phyloP scores from a whole-genome alignment of 805 yeast genomes.

The Barnettozyma wickerhamii region DNA sequence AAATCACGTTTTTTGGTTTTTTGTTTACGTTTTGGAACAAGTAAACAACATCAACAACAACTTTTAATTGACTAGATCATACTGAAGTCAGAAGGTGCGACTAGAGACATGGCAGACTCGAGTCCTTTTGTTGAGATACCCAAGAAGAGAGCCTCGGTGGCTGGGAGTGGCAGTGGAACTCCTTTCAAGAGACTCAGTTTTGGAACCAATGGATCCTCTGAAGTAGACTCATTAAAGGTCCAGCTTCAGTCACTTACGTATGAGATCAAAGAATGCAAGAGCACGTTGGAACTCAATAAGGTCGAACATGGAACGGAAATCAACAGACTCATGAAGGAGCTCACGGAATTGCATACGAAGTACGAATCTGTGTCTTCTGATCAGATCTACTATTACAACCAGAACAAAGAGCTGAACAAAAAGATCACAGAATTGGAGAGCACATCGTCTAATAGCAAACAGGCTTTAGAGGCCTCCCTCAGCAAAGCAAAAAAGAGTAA shows the following conservation, averaged over 20 bases:
- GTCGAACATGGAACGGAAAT: slow-evolving; percentile 28
- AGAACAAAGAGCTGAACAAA: slow-evolving; percentile 27
- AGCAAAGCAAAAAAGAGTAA: slow-evolving; percentile 10
- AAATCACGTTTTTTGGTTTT: background rate
- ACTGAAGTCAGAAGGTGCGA: too few species aligned
- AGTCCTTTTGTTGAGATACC: slow-evolving; percentile 37
- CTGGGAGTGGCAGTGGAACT: slow-evolving; percentile 18
- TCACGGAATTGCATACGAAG: slow-evolving; percentile 17
- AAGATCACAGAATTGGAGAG: slow-evolving; percentile 26
- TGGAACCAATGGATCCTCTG: background rate
- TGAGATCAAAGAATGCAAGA: slow-evolving; percentile 33
- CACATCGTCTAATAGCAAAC: slow-evolving; percentile 17
- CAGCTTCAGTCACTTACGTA: slow-evolving; percentile 30
- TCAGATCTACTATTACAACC: slow-evolving; percentile 33
- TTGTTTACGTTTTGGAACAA: background rate
- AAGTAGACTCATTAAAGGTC: slow-evolving; percentile 1
- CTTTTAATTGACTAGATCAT: too few species aligned
- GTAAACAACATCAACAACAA: too few species aligned
- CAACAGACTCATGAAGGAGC: slow-evolving; percentile 26
- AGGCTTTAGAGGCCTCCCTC: slow-evolving; percentile 17
- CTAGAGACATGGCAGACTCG: slow-evolving; percentile 20
- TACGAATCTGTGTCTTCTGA: slow-evolving; percentile 23
- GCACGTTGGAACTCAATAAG: slow-evolving; percentile 34
- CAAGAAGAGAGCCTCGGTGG: slow-evolving; percentile 4
- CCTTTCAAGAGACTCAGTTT: slow-evolving; percentile 8